phyloP scores from a whole-genome alignment of 768 basidiomycete species.

The Pleurotus ostreatus region DNA sequence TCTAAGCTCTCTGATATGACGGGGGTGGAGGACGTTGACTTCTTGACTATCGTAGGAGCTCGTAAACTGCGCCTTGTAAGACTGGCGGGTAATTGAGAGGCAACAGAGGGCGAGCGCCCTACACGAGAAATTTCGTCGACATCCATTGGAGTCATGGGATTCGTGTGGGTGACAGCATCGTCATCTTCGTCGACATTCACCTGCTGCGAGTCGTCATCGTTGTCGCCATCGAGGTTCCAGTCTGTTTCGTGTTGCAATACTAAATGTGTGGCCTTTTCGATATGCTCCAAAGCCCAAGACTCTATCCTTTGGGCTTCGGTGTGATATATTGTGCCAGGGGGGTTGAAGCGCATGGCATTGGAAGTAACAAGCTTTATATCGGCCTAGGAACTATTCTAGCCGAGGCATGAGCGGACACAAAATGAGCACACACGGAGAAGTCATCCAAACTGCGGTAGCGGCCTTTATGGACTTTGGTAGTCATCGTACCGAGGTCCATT shows the following conservation, averaged over 20 bases:
- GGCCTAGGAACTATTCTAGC: conserved; percentile 31
- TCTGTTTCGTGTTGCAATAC: conserved; percentile 82
- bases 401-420: conserved; percentile 1
- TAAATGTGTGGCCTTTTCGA: conserved; percentile 61
- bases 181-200: conserved; percentile 34
- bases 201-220: conserved; percentile 38
- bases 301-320: conserved; percentile 73
- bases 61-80: conserved; percentile 39
- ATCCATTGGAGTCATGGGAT: conserved; percentile 41
- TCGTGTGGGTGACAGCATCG: conserved; percentile 32
- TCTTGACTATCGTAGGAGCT: conserved; percentile 45
- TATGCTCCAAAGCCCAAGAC: conserved; percentile 68
- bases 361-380: conserved; percentile 70
- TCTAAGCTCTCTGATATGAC: conserved; percentile 50
- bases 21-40: conserved; percentile 19
- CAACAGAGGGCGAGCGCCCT: conserved; percentile 44
- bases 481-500: conserved; percentile 92
- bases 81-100: conserved; percentile 35
- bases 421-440: conserved; percentile 54
- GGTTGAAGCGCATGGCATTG: conserved; percentile 78
- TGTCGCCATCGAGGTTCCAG: conserved; percentile 80
- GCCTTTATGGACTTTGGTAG: conserved; percentile 69
- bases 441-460: conserved; percentile 80
- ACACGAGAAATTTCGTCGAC: conserved; percentile 33
- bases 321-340: conserved; percentile 68